These are phyloP conservation scores for Papilionanthe hybrid DNA, from an alignment of 116 monocot species.

Conservation along the genomic window DNA sequence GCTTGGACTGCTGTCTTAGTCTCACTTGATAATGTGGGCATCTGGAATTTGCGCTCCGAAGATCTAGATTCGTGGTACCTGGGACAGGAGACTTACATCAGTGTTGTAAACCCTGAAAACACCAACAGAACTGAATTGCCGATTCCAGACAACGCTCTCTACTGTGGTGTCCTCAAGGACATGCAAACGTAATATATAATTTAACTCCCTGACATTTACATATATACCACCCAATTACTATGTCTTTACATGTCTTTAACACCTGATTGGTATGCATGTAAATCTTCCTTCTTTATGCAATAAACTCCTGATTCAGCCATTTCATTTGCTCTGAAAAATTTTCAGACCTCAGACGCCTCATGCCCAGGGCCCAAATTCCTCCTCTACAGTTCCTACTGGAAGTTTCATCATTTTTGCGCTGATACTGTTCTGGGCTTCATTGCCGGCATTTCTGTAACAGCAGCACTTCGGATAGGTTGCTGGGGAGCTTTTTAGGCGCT, in stretches of 20 bases:
- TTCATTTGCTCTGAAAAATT: neutral
- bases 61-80: slow-evolving; percentile 56
- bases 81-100: slow-evolving; percentile 51
- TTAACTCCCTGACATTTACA: neutral
- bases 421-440: neutral
- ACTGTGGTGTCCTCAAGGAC: slow-evolving; percentile 41
- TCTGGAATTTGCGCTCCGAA: slow-evolving; percentile 50
- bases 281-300: neutral
- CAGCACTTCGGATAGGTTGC: neutral
- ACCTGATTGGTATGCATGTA: no score
- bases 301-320: neutral
- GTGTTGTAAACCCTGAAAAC: slow-evolving; percentile 39
- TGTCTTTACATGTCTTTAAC: no score
- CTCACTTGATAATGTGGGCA: slow-evolving; percentile 48
- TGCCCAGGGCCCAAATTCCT: neutral
- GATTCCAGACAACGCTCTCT: slow-evolving; percentile 42
- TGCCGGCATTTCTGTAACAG: neutral
- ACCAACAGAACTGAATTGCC: slow-evolving; percentile 43
- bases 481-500: neutral
- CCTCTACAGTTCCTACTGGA: neutral
- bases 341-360: slow-evolving; percentile 14
- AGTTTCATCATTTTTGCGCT: neutral
- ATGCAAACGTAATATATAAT: slow-evolving; percentile 31
- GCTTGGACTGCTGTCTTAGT: slow-evolving; percentile 58
- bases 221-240: no score